phyloP scores from a whole-genome alignment of 345 rosid species.

The Pistacia atlantica region DNA sequence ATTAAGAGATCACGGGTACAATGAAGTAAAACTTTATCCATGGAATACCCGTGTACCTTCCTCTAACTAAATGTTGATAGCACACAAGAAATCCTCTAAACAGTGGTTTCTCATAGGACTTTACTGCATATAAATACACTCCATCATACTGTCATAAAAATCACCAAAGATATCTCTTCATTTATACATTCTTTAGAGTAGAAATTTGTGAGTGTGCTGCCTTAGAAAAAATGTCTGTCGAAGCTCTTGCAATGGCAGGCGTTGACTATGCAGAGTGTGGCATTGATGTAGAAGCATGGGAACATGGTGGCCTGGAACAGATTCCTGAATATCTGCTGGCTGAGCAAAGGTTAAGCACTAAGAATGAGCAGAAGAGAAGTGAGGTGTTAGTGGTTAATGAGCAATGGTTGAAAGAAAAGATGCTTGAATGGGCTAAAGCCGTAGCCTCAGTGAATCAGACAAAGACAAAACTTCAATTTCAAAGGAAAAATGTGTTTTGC shows the following conservation, averaged over 20 bases:
- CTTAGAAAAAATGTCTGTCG: background rate
- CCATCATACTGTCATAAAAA: no score
- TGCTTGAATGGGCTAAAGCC: background rate
- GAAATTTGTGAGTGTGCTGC: background rate
- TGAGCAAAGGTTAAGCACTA: background rate
- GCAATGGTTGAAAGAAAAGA: background rate
- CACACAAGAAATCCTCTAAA: background rate
- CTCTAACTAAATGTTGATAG: background rate
- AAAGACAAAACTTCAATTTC: background rate
- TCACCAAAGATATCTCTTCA: background rate
- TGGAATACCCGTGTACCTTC: background rate
- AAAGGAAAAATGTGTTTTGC: background rate
- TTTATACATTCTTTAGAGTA: background rate
- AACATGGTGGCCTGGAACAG: background rate
- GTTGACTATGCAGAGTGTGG: constrained; percentile 3
- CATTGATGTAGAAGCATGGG: constrained; percentile 2
- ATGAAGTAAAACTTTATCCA: no score
- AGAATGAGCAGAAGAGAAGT: background rate
- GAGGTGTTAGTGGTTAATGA: background rate
- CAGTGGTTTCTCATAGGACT: background rate
- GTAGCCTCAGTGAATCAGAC: background rate
- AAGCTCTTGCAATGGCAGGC: constrained; percentile 26
- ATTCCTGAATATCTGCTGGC: constrained; percentile 8
- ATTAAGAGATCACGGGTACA: background rate
- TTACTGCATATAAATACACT: background rate